phyloP scores from a whole-genome alignment of 306 rosid species.

The Rubus parviflorus region DNA sequence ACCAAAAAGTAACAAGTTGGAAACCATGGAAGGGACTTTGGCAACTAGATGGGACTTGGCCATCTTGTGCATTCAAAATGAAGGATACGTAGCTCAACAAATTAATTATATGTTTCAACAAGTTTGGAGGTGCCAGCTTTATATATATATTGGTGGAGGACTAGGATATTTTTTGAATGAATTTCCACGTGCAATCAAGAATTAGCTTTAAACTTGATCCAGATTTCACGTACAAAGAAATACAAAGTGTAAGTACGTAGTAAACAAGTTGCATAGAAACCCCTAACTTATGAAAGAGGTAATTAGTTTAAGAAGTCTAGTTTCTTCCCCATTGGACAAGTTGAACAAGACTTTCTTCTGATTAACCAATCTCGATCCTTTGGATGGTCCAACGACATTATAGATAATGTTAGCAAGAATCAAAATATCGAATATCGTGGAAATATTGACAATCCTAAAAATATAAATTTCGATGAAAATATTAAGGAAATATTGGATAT shows the following conservation, averaged over 20 bases:
- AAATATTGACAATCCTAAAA: no score
- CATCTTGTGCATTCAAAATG: background rate
- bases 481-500: no score
- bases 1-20: conserved; percentile 6
- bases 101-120: background rate
- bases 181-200: background rate
- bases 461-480: no score
- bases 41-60: background rate
- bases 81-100: background rate
- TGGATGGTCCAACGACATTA: background rate
- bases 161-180: background rate
- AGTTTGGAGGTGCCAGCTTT: background rate
- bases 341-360: background rate
- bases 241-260: background rate
- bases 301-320: background rate
- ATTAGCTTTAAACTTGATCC: background rate
- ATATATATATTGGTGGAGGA: background rate
- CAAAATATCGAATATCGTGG: no score
- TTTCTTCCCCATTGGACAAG: background rate
- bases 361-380: background rate
- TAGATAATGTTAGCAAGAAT: no score
- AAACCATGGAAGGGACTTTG: conserved; percentile 8
- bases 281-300: background rate
- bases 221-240: background rate
- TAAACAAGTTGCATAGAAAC: background rate